A percentile compares a stretch with the other conserved stretches of the same genome.
Conservation (phyloP, 2,329 filamentous ascomycete species). For the Pseudogymnoascus destructans region DNA sequence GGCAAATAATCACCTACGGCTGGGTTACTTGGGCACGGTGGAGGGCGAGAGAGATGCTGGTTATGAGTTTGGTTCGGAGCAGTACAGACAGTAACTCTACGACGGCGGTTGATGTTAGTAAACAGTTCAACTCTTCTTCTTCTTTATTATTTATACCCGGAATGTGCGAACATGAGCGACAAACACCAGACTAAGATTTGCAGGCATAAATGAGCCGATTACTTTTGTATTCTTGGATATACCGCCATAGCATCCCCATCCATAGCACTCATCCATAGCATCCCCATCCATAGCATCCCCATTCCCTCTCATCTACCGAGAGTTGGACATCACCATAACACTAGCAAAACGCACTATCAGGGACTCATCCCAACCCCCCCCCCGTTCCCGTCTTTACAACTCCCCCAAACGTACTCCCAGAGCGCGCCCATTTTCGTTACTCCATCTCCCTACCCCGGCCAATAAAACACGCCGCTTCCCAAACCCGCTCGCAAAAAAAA, state of each 20-base stretch:
- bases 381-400: not conserved
- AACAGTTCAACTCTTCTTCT: not conserved
- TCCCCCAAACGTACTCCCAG: not conserved
- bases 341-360: not conserved
- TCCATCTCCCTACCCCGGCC: constrained; percentile 1
- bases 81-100: constrained; percentile 6
- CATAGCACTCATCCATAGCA: too few species aligned
- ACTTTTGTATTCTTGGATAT: constrained; percentile 3
- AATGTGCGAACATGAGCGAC: not conserved
- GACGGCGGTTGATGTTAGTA: constrained; percentile 4
- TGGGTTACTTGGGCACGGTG: constrained; percentile 24
- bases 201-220: not conserved
- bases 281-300: not conserved
- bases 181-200: too few species aligned
- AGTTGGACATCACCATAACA: not conserved
- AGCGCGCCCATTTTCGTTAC: not conserved
- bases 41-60: not conserved
- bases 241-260: not conserved
- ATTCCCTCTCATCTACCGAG: not conserved
- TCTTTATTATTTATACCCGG: not conserved
- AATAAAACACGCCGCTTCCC: not conserved
- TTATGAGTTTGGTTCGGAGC: not conserved
- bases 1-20: too few species aligned
- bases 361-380: not conserved
- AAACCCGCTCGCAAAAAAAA: constrained; percentile 1